A percentile compares a stretch with the other conserved stretches of the same genome.
phyloP scores from a whole-genome alignment of 805 yeast species.

The Kodamaea fukazawae region DNA sequence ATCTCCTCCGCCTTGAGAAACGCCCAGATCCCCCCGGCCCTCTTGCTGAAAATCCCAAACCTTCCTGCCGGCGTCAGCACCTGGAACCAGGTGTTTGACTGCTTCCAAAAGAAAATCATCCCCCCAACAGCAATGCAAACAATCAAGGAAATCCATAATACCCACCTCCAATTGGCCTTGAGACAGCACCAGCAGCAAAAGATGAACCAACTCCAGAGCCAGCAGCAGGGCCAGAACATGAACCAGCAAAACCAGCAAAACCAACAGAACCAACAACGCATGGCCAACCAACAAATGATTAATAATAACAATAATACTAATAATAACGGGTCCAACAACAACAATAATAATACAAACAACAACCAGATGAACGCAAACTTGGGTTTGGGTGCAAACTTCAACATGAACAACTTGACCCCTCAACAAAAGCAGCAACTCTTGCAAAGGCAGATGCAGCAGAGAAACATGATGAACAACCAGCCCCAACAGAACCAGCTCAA shows the following conservation, averaged over 20 bases:
- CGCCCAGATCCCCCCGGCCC: conserved; percentile 67
- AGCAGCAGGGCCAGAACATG: conserved; percentile 5
- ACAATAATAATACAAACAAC: conserved; percentile 11
- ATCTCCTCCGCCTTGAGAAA: conserved; percentile 49
- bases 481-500: conserved; percentile 18
- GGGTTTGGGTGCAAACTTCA: conserved; percentile 12
- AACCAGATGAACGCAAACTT: conserved; percentile 5
- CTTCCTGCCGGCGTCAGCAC: conserved; percentile 76
- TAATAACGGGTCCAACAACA: conserved; percentile 10
- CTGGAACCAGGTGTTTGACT: conserved; percentile 75
- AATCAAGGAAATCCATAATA: conserved; percentile 64
- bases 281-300: background rate
- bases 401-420: conserved; percentile 26
- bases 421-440: conserved; percentile 40
- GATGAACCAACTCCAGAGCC: conserved; percentile 22
- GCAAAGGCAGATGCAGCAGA: conserved; percentile 35
- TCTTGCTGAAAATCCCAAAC: conserved; percentile 66
- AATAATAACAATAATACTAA: conserved; percentile 8
- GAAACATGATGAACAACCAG: conserved; percentile 9
- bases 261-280: conserved; percentile 6
- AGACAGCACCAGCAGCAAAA: conserved; percentile 49
- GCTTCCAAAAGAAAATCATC: conserved; percentile 55
- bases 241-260: conserved; percentile 5
- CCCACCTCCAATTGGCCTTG: conserved; percentile 59
- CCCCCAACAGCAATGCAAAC: conserved; percentile 56